Percentiles rank a stretch among this genome's conserved stretches.
Evolutionary conservation across 2,329 filamentous ascomycete species (phyloP).

Genomic region (Fusarium algeriense): DNA sequence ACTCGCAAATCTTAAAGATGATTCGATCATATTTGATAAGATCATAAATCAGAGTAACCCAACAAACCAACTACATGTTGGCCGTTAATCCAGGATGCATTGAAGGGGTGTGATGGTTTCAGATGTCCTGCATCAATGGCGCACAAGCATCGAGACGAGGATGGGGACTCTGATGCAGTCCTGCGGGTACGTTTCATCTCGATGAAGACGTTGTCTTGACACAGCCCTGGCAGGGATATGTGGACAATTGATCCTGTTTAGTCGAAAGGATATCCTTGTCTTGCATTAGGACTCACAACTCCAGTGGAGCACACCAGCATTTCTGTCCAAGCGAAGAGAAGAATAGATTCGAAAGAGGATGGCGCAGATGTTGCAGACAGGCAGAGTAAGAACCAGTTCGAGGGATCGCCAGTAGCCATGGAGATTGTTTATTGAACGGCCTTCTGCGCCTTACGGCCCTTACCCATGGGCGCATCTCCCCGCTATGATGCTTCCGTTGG

Average conservation of each 20-base stretch:
- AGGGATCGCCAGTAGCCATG: slow-evolving; percentile 33
- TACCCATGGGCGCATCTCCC: slow-evolving; percentile 35
- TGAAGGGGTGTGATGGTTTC: slow-evolving; percentile 41
- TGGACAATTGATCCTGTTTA: slow-evolving; percentile 38
- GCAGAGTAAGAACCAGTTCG: slow-evolving; percentile 11
- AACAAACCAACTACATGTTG: slow-evolving; percentile 15
- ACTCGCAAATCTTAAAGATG: slow-evolving; percentile 10
- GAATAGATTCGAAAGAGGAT: slow-evolving; percentile 21
- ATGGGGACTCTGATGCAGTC: slow-evolving; percentile 57
- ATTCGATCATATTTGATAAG: slow-evolving; percentile 36
- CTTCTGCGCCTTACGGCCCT: background rate
- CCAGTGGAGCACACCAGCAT: slow-evolving; percentile 31
- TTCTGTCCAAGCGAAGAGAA: slow-evolving; percentile 13
- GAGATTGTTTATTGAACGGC: slow-evolving; percentile 40
- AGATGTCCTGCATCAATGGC: slow-evolving; percentile 51
- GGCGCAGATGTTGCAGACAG: slow-evolving; percentile 5
- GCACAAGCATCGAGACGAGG: slow-evolving; percentile 49
- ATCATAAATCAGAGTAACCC: slow-evolving; percentile 23
- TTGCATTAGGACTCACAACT: slow-evolving; percentile 27
- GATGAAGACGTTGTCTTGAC: slow-evolving; percentile 48
- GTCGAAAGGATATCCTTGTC: slow-evolving; percentile 37
- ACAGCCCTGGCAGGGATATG: slow-evolving; percentile 45
- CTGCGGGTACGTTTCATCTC: slow-evolving; percentile 65
- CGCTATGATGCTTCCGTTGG: slow-evolving; percentile 31
- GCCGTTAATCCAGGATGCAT: slow-evolving; percentile 16